Percentiles rank a stretch among this genome's conserved stretches.
Conservation (phyloP, 352 stramenopile species). For the Globisporangium solare region DNA sequence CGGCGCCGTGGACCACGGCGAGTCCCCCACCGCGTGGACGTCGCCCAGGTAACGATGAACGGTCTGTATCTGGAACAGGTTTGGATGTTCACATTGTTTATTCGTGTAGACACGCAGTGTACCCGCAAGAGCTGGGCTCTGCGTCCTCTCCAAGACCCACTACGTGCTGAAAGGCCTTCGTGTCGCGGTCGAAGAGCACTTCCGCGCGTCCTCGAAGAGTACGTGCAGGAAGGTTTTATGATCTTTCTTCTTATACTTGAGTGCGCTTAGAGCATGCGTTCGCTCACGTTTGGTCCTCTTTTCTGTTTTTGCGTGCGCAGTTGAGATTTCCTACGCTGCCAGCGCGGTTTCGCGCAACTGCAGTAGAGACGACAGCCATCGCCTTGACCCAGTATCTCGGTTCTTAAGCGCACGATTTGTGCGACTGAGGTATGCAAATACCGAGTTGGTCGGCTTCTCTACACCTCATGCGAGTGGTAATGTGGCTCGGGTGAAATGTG, state of each 20-base stretch:
- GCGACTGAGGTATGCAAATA: conserved; percentile 18
- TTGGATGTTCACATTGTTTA: not conserved
- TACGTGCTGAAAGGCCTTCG: conserved; percentile 9
- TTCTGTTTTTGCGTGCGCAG: not conserved
- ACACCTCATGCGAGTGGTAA: not conserved
- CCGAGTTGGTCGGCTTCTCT: not conserved
- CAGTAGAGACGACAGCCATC: not conserved
- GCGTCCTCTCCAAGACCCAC: conserved; percentile 5
- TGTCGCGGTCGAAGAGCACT: conserved; percentile 2
- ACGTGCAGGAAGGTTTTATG: not conserved
- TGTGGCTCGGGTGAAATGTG: too few species aligned
- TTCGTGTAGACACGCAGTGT: conserved; percentile 1
- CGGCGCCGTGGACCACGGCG: conserved; percentile 2
- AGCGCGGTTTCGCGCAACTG: not conserved
- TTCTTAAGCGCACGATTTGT: conserved; percentile 29
- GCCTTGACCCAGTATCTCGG: conserved; percentile 21
- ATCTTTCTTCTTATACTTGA: not conserved
- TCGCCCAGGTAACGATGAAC: conserved; percentile 9
- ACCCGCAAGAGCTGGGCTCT: conserved; percentile 15
- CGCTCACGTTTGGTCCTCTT: not conserved
- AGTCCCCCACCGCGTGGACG: conserved; percentile 5
- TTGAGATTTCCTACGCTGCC: conserved; percentile 7
- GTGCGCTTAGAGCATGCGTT: not conserved
- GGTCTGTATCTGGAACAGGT: too few species aligned
- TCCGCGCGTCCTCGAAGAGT: conserved; percentile 1